Base-by-base conservation (phyloP, 2,329 filamentous ascomycete species). In the Ambrosiella beaveri region DNA sequence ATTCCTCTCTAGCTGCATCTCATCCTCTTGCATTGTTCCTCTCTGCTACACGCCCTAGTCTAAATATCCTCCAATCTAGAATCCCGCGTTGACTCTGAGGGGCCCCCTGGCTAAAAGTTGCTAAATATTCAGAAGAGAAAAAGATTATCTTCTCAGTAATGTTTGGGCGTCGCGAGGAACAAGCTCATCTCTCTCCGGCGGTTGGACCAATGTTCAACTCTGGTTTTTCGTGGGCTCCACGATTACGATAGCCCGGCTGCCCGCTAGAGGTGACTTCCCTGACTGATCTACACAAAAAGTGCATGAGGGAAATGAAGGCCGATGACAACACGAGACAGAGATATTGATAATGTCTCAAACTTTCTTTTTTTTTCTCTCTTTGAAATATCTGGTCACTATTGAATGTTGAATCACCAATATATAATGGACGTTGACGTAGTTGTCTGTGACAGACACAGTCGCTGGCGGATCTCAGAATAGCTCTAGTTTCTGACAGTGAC, bases 11-110 rank as follows among this genome's bases (percentile, higher is more conserved):
- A 17, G 38, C 50, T 50, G 17, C 56, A 52, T 15, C 39, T 6
- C 17, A 6, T 45, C 49, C 15, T 41, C 39, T 37, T 52, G 45
- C 50, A 45, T 58, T 58, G 56, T 58, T 58, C 56, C 56, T 58
- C 49, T 58, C 49, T 44, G 47, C 45, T 50, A 52, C 38, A 38
- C 49, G 39, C 56, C 56, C n/a, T 44, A 17, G 47, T 52, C 37
- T 39, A 50, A 44, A 45, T 37, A 38, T n/a, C 37, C 37, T 19
- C 49, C 12, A n/a, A 54, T 12, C 27, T 27, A 27, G 45, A 27
- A 15, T 49, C 38, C 51, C 1, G 51, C 2, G 13, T 13, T 54
- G 27, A 37, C 51, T 54, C 19, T 37, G 36, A 15, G 3, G 15
- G 7, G 13, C 7, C 35, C 51, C 36, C 19, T 54, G 3, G 19